Base-by-base conservation (phyloP, 345 rosid genomes). In the Ailanthus altissimus region DNA sequence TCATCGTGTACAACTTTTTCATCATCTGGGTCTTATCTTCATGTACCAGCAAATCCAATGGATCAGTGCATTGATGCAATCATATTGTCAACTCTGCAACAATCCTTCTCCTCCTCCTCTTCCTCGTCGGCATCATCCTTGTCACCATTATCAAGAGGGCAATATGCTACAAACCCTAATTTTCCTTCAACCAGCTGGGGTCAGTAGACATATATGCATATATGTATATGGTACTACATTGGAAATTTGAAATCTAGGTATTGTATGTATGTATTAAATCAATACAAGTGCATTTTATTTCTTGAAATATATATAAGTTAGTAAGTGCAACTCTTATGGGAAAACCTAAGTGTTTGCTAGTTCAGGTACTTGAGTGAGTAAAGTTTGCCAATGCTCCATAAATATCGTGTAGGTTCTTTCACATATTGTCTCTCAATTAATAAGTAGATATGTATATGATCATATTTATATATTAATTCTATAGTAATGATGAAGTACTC, bases 101-200 rank as follows among this genome's bases (percentile, higher is more conserved):
- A 58, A 26, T 13, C 81, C 84, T 32, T 3, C 12, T 56, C 86
- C 5, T 78, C 85, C 45, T 83, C 90, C 2, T 75, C 84, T 0
- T 83, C 91, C 8, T 83, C 82, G 3, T 80, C 84, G 0, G 51
- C 53, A 7, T 78, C 86, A 6, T 81, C 86, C 20, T 60, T 77
- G 50, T 74, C 90, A 40, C 79, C 89, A 73, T 77, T 81, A 50
- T 80, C 90, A 74, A 76, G 80, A 75, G 80, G 83, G 8, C 89
- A 87, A 74, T 88, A 81, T 74, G 81, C 75, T 79, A 75, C 84
- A 79, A 88, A 88, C 93, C 92, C 92, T 84, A 87, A 75, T 78
- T 75, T 78, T 83, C 73, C 88, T 62, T 72, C 86, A 36, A 54
- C 32, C 77, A 81, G 88, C 86, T 86, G 89, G 88, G 86, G 83